Evolutionary conservation across 2,329 filamentous ascomycete genomes (phyloP).

Genomic region (Tolypocladium endophyticum): DNA sequence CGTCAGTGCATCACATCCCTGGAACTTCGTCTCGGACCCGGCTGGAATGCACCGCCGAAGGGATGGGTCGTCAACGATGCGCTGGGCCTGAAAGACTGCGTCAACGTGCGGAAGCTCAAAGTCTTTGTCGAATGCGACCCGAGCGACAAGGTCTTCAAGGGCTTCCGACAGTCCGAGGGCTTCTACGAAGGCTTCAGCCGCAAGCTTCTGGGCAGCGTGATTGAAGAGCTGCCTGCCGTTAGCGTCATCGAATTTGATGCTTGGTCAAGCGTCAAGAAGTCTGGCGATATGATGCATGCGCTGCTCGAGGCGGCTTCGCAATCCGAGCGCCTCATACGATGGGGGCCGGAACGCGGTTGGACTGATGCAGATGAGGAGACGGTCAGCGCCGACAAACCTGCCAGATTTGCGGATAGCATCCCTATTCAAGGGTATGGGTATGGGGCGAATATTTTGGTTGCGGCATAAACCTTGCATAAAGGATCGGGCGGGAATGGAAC

Average conservation of each 20-base stretch:
- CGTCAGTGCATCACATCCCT: conserved; percentile 50
- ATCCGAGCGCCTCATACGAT: conserved; percentile 44
- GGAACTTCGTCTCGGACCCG: conserved; percentile 62
- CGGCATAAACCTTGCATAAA: conserved; percentile 3
- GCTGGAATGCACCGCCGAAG: conserved; percentile 59
- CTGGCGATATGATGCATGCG: conserved; percentile 51
- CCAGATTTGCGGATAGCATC: conserved; percentile 2
- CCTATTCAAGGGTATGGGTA: conserved; percentile 9
- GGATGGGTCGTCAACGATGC: conserved; percentile 59
- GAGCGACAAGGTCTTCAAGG: conserved; percentile 54
- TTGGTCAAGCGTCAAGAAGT: conserved; percentile 53
- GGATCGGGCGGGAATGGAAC: not conserved
- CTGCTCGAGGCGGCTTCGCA: conserved; percentile 42
- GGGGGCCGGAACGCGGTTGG: conserved; percentile 61
- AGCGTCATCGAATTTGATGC: conserved; percentile 59
- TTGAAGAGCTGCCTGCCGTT: conserved; percentile 46
- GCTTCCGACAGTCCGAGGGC: conserved; percentile 53
- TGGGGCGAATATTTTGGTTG: conserved; percentile 7
- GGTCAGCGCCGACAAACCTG: not conserved
- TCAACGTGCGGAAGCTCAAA: conserved; percentile 45
- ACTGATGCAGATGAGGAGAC: conserved; percentile 36
- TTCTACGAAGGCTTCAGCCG: conserved; percentile 62
- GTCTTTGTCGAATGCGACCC: conserved; percentile 67
- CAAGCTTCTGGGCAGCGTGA: conserved; percentile 43
- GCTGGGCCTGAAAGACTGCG: conserved; percentile 53